A percentile compares a stretch with the other conserved stretches of the same genome.
Evolutionary conservation across 2,329 filamentous ascomycete species (phyloP).

Genomic region (Phaeosphaeria sp.): DNA sequence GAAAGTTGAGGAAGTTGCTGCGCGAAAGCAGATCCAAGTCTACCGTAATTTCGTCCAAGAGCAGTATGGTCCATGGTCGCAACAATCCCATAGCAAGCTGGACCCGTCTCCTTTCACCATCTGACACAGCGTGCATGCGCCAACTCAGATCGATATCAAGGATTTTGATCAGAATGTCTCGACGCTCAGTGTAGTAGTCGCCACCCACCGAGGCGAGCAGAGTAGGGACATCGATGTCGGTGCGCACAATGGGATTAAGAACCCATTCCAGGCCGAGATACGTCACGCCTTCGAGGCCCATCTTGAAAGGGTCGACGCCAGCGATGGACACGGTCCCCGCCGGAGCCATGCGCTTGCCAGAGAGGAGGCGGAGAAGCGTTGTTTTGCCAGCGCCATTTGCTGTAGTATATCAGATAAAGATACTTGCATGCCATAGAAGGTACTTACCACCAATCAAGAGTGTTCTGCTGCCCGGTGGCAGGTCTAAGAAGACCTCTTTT

Average conservation of each 20-base stretch:
- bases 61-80: slow-evolving; percentile 86
- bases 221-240: slow-evolving; percentile 89
- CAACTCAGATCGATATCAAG: slow-evolving; percentile 90
- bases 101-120: slow-evolving; percentile 88
- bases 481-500: slow-evolving; percentile 71
- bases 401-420: slow-evolving; percentile 34
- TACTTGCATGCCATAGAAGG: slow-evolving; percentile 14
- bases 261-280: slow-evolving; percentile 99
- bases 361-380: slow-evolving; percentile 90
- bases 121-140: slow-evolving; percentile 95
- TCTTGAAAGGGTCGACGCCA: slow-evolving; percentile 89
- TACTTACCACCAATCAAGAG: slow-evolving; percentile 80
- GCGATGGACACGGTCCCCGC: slow-evolving; percentile 75
- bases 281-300: slow-evolving; percentile 89
- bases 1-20: slow-evolving; percentile 82
- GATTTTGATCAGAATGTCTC: slow-evolving; percentile 85
- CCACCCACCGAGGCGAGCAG: slow-evolving; percentile 87
- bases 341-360: slow-evolving; percentile 92
- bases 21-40: slow-evolving; percentile 89
- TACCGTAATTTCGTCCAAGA: slow-evolving; percentile 96
- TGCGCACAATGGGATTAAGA: slow-evolving; percentile 92
- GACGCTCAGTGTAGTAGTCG: slow-evolving; percentile 77
- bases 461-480: slow-evolving; percentile 84
- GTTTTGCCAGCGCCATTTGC: slow-evolving; percentile 98
- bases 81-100: slow-evolving; percentile 96